Conservation (phyloP, 2,329 filamentous ascomycete species). For the Aspergillus pseudonomiae region DNA sequence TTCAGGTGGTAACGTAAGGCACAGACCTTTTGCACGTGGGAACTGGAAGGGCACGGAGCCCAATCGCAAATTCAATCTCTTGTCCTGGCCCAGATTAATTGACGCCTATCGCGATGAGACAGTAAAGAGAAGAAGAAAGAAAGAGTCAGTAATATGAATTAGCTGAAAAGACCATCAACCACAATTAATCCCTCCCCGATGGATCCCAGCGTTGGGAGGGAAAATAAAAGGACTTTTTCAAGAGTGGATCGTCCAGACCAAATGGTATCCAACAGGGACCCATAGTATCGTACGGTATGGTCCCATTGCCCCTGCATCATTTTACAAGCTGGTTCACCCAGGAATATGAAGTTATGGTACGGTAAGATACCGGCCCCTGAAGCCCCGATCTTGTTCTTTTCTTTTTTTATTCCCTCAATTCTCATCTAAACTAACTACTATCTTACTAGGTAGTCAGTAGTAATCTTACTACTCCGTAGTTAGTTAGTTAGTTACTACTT, state of each 20-base stretch:
- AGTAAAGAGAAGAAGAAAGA: background rate
- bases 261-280: background rate
- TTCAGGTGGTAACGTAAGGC: conserved; percentile 5
- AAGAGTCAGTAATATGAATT: background rate
- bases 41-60: conserved; percentile 5
- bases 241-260: conserved; percentile 1
- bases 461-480: no score
- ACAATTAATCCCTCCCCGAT: background rate
- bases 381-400: background rate
- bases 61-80: background rate
- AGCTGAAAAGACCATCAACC: background rate
- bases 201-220: background rate
- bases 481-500: no score
- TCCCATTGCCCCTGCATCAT: background rate
- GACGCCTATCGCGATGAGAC: background rate
- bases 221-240: background rate
- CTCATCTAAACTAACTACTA: background rate
- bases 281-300: conserved; percentile 2
- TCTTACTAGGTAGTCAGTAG: no score
- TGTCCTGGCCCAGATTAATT: background rate
- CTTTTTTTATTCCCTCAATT: background rate
- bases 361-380: conserved; percentile 14
- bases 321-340: background rate
- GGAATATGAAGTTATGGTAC: background rate
- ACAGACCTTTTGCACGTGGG: conserved; percentile 6